These are phyloP conservation scores for Chenopodium album DNA, from an alignment of 148 eudicot genomes.

Conservation along the genomic window DNA sequence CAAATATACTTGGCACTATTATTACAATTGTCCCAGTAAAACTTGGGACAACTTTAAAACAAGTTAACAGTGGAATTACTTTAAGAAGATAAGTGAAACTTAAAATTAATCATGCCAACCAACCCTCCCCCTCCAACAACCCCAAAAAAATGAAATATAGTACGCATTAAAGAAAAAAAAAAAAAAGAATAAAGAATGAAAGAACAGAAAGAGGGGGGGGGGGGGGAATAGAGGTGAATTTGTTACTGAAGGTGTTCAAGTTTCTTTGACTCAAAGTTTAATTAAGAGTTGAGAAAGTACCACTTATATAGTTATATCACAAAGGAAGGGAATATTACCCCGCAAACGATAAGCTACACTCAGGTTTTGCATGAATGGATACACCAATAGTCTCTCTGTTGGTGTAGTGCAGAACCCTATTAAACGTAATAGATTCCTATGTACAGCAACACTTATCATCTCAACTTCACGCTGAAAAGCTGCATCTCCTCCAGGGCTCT, in stretches of 20 bases:
- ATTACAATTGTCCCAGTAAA: no score
- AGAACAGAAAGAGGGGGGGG: not conserved
- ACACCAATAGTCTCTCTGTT: constrained; percentile 94
- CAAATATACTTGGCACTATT: no score
- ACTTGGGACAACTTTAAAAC: no score
- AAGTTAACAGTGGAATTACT: not conserved
- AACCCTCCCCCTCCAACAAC: no score
- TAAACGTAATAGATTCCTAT: constrained; percentile 76
- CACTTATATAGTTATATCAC: not conserved
- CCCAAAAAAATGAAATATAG: no score
- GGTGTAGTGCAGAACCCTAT: constrained; percentile 98
- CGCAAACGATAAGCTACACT: constrained; percentile 92
- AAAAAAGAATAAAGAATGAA: no score
- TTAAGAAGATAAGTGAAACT: not conserved
- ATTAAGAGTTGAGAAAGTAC: not conserved
- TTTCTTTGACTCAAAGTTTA: not conserved
- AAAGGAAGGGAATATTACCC: constrained; percentile 43
- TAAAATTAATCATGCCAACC: no score
- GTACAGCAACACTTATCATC: constrained; percentile 99
- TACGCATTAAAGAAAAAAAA: no score
- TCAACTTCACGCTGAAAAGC: constrained; percentile 97
- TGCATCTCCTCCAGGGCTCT: constrained; percentile 92
- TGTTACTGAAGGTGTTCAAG: not conserved
- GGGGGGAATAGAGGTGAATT: no score
- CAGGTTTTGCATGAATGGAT: constrained; percentile 93